A percentile compares a stretch with the other conserved stretches of the same genome.
Evolutionary conservation across 129 eudicot species (phyloP).

Genomic region (Arctium minus): DNA sequence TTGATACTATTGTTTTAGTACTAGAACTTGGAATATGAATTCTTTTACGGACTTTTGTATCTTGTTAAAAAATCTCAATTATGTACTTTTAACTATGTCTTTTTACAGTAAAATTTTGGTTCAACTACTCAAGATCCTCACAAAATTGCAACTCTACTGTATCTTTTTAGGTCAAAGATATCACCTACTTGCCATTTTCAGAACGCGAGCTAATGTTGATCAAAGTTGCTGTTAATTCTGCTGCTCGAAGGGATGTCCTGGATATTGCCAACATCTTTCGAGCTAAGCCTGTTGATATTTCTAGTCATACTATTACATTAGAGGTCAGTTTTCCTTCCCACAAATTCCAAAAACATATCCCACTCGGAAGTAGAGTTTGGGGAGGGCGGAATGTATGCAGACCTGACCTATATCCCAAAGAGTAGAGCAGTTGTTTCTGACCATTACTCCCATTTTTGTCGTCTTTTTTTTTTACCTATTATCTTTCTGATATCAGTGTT

Average conservation of each 20-base stretch:
- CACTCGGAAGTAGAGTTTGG: not conserved
- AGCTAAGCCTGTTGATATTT: slow-evolving; percentile 94
- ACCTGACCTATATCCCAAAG: not conserved
- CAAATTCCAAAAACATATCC: not conserved
- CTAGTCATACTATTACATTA: slow-evolving; percentile 88
- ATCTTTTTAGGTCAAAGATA: slow-evolving; percentile 62
- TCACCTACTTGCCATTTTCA: slow-evolving; percentile 81
- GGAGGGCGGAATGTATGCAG: not conserved
- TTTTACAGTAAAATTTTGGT: not conserved
- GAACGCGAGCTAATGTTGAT: slow-evolving; percentile 91
- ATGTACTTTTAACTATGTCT: not conserved
- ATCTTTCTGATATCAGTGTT: slow-evolving; percentile 10
- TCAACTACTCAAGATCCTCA: not conserved
- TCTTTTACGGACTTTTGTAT: too few relatives aligned
- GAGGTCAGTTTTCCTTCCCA: slow-evolving; percentile 42
- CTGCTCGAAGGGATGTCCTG: slow-evolving; percentile 82
- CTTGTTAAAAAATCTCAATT: too few relatives aligned
- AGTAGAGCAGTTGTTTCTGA: not conserved
- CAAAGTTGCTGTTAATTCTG: slow-evolving; percentile 70
- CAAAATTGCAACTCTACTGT: not conserved
- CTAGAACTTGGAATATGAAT: not conserved
- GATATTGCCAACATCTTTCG: slow-evolving; percentile 92
- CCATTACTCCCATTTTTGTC: not conserved
- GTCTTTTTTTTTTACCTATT: not conserved
- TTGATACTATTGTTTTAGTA: not conserved